Evolutionary conservation across 208 protist species (phyloP).

Genomic region (Porcisia deanei): DNA sequence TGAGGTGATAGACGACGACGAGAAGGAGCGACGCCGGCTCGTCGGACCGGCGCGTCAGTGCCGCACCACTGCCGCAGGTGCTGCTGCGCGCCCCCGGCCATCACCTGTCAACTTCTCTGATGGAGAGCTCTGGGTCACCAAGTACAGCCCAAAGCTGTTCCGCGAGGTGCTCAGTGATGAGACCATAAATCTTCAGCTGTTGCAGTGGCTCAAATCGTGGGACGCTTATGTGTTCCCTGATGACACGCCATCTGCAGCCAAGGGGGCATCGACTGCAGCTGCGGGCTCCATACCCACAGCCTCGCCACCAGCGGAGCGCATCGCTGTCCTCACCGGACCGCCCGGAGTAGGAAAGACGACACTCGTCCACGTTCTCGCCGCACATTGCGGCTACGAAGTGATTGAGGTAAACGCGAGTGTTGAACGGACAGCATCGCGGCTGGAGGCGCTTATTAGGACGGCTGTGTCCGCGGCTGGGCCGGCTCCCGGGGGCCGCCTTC

Average conservation of each 20-base stretch:
- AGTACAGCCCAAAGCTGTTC: slow-evolving; percentile 73
- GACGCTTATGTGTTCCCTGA: slow-evolving; percentile 68
- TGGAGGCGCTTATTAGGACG: slow-evolving; percentile 73
- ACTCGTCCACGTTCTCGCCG: slow-evolving; percentile 93
- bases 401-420: slow-evolving; percentile 96
- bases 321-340: slow-evolving; percentile 89
- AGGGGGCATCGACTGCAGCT: neutral
- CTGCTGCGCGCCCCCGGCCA: neutral
- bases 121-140: slow-evolving; percentile 67
- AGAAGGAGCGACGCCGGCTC: neutral
- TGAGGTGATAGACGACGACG: neutral
- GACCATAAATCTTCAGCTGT: slow-evolving; percentile 64
- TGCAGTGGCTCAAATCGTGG: slow-evolving; percentile 87
- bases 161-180: slow-evolving; percentile 87
- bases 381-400: slow-evolving; percentile 93
- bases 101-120: neutral
- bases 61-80: neutral
- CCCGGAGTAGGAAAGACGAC: slow-evolving; percentile 97
- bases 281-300: neutral
- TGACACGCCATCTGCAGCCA: slow-evolving; percentile 1
- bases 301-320: slow-evolving; percentile 56
- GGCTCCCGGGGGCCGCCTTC: slow-evolving; percentile 21
- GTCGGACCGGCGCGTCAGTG: neutral
- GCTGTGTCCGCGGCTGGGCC: slow-evolving; percentile 45
- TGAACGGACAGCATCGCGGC: slow-evolving; percentile 73